Conservation (phyloP, 2,329 filamentous ascomycete species). For the Venturia carpophila region DNA sequence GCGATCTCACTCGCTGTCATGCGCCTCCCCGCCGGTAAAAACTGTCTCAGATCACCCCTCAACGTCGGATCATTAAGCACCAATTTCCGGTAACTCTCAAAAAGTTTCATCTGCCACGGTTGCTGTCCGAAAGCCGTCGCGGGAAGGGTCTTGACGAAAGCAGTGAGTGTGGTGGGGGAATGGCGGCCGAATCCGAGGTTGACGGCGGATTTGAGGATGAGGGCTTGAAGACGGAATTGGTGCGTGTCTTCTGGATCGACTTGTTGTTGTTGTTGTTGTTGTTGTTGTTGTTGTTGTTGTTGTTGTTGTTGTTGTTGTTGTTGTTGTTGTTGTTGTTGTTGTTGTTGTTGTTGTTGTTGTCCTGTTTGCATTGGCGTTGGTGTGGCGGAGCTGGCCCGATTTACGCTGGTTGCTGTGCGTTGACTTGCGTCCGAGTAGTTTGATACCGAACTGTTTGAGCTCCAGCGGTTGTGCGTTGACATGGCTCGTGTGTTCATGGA, state of each 20-base stretch:
- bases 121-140: slow-evolving; percentile 69
- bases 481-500: slow-evolving; percentile 1
- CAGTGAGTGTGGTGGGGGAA: slow-evolving; percentile 51
- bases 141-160: slow-evolving; percentile 69
- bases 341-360: slow-evolving; percentile 47
- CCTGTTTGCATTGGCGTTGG: slow-evolving; percentile 11
- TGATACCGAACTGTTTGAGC: slow-evolving; percentile 66
- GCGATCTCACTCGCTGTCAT: slow-evolving; percentile 68
- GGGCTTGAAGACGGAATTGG: slow-evolving; percentile 65
- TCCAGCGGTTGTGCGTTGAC: slow-evolving; percentile 61
- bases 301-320: slow-evolving; percentile 47
- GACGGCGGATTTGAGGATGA: slow-evolving; percentile 78
- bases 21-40: slow-evolving; percentile 36
- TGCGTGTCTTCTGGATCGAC: slow-evolving; percentile 62
- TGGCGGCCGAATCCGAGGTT: slow-evolving; percentile 68
- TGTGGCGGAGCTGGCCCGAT: slow-evolving; percentile 10
- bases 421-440: slow-evolving; percentile 49
- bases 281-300: slow-evolving; percentile 44
- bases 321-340: neutral
- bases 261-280: slow-evolving; percentile 28
- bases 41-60: slow-evolving; percentile 39
- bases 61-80: slow-evolving; percentile 67
- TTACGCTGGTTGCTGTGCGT: slow-evolving; percentile 48
- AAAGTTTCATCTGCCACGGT: slow-evolving; percentile 60
- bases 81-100: slow-evolving; percentile 73